phyloP scores from a whole-genome alignment of 495 filamentous ascomycete genomes.

The Jackrogersella multiformis region DNA sequence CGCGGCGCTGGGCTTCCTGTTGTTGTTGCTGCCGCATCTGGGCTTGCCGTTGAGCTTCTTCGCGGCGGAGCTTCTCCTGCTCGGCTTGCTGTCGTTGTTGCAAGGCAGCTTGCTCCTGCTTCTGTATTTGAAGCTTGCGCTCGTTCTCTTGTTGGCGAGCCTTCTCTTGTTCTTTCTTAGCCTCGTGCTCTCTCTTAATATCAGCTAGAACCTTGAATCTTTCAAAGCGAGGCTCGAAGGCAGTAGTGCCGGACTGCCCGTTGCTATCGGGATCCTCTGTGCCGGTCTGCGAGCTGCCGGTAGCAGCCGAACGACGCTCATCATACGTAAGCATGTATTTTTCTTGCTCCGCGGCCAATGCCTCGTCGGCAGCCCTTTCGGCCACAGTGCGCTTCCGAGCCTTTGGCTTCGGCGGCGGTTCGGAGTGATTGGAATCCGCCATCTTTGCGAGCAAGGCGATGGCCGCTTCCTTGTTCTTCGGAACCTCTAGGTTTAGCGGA shows the following conservation, averaged over 20 bases:
- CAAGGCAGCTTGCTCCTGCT: constrained; percentile 52
- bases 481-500: constrained; percentile 79
- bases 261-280: constrained; percentile 74
- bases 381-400: constrained; percentile 91
- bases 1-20: constrained; percentile 48
- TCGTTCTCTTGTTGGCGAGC: constrained; percentile 70
- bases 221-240: constrained; percentile 88
- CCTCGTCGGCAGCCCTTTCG: constrained; percentile 93
- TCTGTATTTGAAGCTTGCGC: constrained; percentile 65
- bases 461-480: constrained; percentile 70
- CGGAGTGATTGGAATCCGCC: constrained; percentile 76
- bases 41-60: constrained; percentile 48
- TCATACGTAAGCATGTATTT: constrained; percentile 93
- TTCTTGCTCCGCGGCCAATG: constrained; percentile 85
- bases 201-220: constrained; percentile 88
- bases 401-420: constrained; percentile 83
- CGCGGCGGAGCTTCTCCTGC: constrained; percentile 51
- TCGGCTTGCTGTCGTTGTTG: constrained; percentile 46
- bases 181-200: constrained; percentile 80
- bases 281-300: constrained; percentile 63
- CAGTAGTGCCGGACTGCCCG: constrained; percentile 70
- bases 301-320: constrained; percentile 74
- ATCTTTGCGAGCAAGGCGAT: constrained; percentile 72
- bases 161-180: constrained; percentile 71
- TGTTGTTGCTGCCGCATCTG: constrained; percentile 46